Base-by-base conservation (phyloP, 306 rosid species). In the Aeschynomene evenia region DNA sequence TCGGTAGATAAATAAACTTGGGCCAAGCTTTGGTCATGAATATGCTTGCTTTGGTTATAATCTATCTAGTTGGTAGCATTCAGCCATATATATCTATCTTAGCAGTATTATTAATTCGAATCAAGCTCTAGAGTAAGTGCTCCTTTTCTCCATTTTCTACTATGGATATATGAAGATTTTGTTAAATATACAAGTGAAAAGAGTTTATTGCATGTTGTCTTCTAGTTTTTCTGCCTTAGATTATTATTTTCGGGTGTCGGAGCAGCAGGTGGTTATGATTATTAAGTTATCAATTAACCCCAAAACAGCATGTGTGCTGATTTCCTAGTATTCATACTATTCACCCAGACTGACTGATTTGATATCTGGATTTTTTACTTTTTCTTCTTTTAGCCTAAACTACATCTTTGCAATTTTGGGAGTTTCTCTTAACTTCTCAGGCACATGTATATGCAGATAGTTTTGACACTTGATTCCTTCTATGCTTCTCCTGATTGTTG, bases 321-420 rank as follows among this genome's bases (percentile, higher is more conserved):
- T 67, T 75, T 75, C 50, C 53, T 58, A 43, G 62, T 37, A 37
- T 49, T 9, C 18, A 15, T n/a, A n/a, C n/a, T n/a, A n/a, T n/a
- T n/a, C n/a, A 0, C 40, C 37, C 53, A 18, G 68, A 29, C 39
- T 39, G 40, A 51, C 23, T 61, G 20, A 62, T 70, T 51, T 37
- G 19, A 21, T 31, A 13, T 70, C 11, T 42, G 55, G 61, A 9
- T 33, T 11, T 21, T 46, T 43, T 8, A 54, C 18, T 19, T 18
- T 23, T 33, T 18, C 33, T 5, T 9, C 15, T 13, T 13, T 29
- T 28, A 55, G 36, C 60, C 37, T 64, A 28, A 23, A 49, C 31
- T 23, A 3, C 9, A 43, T 12, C 21, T 18, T 8, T 23, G 48
- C 59, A 13, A 21, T 51, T 39, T 40, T 40, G 7, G 0, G 15